These are phyloP conservation scores for Gyromitra esculenta DNA, from an alignment of 2,329 filamentous ascomycete genomes.

Conservation along the genomic window DNA sequence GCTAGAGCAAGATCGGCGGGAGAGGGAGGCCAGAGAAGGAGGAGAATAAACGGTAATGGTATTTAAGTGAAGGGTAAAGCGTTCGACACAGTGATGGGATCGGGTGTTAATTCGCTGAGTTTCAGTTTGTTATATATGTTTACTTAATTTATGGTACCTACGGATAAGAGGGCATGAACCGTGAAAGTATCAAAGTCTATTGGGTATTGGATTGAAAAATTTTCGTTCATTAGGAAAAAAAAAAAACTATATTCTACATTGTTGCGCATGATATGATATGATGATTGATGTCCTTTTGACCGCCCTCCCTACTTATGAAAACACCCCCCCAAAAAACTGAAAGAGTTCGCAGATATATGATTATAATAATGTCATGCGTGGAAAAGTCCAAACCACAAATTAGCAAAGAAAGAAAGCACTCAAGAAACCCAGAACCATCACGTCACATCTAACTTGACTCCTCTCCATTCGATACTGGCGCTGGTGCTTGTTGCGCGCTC, in stretches of 20 bases:
- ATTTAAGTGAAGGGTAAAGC: background rate
- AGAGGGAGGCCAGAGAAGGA: constrained; percentile 35
- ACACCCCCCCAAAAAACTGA: constrained; percentile 5
- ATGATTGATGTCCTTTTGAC: constrained; percentile 32
- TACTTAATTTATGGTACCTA: background rate
- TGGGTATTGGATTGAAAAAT: constrained; percentile 5
- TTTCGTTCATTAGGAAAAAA: constrained; percentile 22
- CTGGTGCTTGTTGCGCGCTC: constrained; percentile 28
- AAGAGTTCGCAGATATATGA: constrained; percentile 29
- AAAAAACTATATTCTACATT: constrained; percentile 47
- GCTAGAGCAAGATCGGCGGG: constrained; percentile 24
- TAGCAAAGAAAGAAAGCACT: constrained; percentile 18
- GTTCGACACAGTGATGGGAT: background rate
- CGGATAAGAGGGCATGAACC: background rate
- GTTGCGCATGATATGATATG: constrained; percentile 31
- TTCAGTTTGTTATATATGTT: constrained; percentile 5
- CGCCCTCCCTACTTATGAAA: constrained; percentile 21
- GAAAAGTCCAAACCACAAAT: constrained; percentile 37
- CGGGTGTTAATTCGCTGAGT: background rate
- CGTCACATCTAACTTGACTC: constrained; percentile 20
- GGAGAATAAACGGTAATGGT: background rate
- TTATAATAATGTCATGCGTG: constrained; percentile 44
- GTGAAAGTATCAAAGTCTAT: constrained; percentile 20
- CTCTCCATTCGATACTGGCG: constrained; percentile 21
- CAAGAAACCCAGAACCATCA: constrained; percentile 2